Base-by-base conservation (phyloP, 768 basidiomycete species). In the Dioszegia hungarica region DNA sequence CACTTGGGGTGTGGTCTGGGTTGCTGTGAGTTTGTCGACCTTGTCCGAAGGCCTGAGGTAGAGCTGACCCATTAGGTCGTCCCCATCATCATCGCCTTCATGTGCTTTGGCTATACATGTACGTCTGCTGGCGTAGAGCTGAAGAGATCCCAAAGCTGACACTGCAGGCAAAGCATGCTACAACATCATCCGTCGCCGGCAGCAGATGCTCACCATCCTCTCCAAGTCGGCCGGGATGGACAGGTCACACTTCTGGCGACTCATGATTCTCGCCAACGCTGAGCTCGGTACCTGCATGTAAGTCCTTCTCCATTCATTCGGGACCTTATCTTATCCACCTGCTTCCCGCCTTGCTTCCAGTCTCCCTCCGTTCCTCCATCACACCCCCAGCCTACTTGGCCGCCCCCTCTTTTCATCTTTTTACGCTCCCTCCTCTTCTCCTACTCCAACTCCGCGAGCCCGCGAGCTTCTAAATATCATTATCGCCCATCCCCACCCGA, bases 1-100 rank as follows among this genome's bases (percentile, higher is more conserved):
- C 47, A 60, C 65, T 3, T 75, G 72, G 71, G 74, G 74, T 20
- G 66, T 73, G 11, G 61, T 70, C 19, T 56, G 52, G 43, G 72
- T 72, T 63, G 74, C 74, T 9, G 60, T 74, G 46, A 58, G 62
- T 64, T 19, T 24, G 11, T 8, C 19, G 8, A 31, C 1, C 15
- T 15, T 56, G 39, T 8, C 10, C 37, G 1, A 19, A 41, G 10
- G 28, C n/a, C 22, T 24, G 29, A 17, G 47, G 17, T 10, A 12
- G 20, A 38, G 49, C 47, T 54, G 9, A 56, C 17, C 9, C 4
- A 22, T 24, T 49, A 63, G 60, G 53, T 69, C 49, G 45, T 66
- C 20, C 64, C 67, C 15, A 62, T 69, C 34, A 22, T 51, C 22
- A 67, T 67, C 28, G 65, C 68, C n/a, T 27, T 33, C 12, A 59